phyloP scores from a whole-genome alignment of 805 yeast genomes.

The Ogataea allantospora region DNA sequence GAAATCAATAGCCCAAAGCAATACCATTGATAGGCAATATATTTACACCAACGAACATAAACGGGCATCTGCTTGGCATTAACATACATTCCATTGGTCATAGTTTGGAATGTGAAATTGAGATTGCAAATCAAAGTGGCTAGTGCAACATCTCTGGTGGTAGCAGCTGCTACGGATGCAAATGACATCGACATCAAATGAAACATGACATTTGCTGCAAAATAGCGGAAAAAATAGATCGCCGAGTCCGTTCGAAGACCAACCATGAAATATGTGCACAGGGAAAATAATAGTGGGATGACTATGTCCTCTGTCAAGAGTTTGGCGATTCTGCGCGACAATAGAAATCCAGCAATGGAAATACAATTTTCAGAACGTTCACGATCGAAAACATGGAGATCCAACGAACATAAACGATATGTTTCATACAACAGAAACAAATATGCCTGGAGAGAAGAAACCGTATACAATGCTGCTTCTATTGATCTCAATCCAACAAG shows the following conservation, averaged over 20 bases:
- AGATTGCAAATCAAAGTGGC: constrained; percentile 63
- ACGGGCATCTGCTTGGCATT: constrained; percentile 76
- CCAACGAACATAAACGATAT: constrained; percentile 53
- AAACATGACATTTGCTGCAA: constrained; percentile 54
- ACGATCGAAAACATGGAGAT: constrained; percentile 56
- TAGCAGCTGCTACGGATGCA: constrained; percentile 52
- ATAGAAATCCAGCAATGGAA: constrained; percentile 61
- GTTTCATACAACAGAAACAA: constrained; percentile 56
- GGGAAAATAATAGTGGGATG: constrained; percentile 55
- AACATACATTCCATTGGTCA: constrained; percentile 80
- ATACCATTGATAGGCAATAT: constrained; percentile 74
- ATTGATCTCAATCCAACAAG: constrained; percentile 64
- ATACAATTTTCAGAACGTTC: constrained; percentile 72
- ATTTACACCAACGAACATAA: constrained; percentile 82
- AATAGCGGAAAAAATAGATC: constrained; percentile 59
- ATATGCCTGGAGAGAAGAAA: constrained; percentile 54
- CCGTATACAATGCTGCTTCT: constrained; percentile 51
- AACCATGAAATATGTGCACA: constrained; percentile 72
- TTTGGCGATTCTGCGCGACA: constrained; percentile 65
- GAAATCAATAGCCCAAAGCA: constrained; percentile 67
- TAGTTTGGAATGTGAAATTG: constrained; percentile 66
- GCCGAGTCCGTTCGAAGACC: constrained; percentile 54
- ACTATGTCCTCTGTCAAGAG: constrained; percentile 67
- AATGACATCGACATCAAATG: constrained; percentile 55
- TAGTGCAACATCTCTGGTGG: constrained; percentile 58